Base-by-base conservation (phyloP, 2,329 filamentous ascomycete species). In the Sordariomycetes sp. region DNA sequence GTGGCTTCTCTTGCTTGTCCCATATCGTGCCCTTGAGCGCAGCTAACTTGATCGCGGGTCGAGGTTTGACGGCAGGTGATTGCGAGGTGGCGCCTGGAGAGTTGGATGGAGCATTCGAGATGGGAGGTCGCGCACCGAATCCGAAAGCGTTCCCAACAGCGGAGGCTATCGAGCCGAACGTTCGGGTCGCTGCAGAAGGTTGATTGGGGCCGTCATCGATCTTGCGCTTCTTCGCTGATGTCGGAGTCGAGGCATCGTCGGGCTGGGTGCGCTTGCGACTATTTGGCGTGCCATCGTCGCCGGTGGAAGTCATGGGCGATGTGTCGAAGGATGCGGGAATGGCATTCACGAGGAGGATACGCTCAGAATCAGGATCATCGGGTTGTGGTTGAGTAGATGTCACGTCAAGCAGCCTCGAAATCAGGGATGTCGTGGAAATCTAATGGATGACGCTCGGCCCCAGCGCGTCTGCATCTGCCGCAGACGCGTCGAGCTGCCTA, bases 21-120 rank as follows among this genome's bases (percentile, higher is more conserved):
- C 57, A 61, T 47, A 48, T 55, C 10, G 58, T 60, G 7, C 58
- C 58, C 37, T 42, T 53, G 5, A 61, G 45, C 6, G 54, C 57
- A 6, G 52, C 48, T 6, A 58, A 23, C 36, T 61, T 61, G 34
- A 61, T 57, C 7, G 58, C 55, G 4, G 58, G 54, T 7, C 51
- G 50, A 24, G 48, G 41, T 21, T 26, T 33, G 30, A 10, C 30
- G 18, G 30, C 30, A 6, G 30, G 30, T 6, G 30, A 32, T 15
- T 32, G 30, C 12, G 26, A 28, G n/a, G 9, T 28, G 26, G 18
- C 15, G 26, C 26, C 26, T 9, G 26, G 26, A 15, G n/a, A n/a
- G n/a, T n/a, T n/a, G n/a, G 25, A 15, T n/a, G 6, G 12, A 27
- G 25, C 6, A 12, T 27, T 8, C 26, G 8, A 11, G 26, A 8